These are phyloP conservation scores for Lepidium didymum DNA, from an alignment of 345 rosid genomes.

Conservation along the genomic window DNA sequence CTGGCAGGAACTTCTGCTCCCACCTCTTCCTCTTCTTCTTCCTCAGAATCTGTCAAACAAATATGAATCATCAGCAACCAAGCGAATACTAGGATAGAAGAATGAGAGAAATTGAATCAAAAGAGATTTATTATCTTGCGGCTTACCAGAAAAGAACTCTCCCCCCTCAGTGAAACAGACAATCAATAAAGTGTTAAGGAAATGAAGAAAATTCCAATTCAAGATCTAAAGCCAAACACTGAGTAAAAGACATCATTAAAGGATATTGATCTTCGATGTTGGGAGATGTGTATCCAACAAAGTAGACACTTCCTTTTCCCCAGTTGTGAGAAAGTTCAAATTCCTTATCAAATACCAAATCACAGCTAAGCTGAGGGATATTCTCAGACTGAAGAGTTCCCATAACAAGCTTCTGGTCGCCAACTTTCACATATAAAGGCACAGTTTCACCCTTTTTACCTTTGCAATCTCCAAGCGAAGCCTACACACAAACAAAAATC, in stretches of 20 bases:
- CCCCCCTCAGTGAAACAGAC: constrained; percentile 7
- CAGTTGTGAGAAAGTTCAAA: constrained; percentile 81
- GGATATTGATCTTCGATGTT: constrained; percentile 3
- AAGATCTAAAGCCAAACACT: background rate
- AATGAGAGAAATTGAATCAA: background rate
- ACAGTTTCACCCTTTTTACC: constrained; percentile 39
- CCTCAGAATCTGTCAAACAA: constrained; percentile 15
- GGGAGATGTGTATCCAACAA: constrained; percentile 48
- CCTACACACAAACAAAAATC: constrained; percentile 32
- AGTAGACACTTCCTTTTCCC: constrained; percentile 56
- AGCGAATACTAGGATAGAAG: background rate
- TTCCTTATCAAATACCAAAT: constrained; percentile 64
- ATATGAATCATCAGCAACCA: background rate
- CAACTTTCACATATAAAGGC: constrained; percentile 40
- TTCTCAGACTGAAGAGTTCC: constrained; percentile 45
- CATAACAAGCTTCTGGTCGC: constrained; percentile 43
- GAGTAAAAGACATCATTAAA: background rate
- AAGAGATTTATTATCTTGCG: background rate
- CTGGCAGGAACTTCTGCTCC: constrained; percentile 16
- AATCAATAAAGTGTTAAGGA: constrained; percentile 5
- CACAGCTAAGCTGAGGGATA: constrained; percentile 50
- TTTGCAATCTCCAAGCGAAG: constrained; percentile 58
- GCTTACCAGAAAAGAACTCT: constrained; percentile 18
- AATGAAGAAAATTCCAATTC: background rate
- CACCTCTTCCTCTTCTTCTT: constrained; percentile 13